Percentiles rank a stretch among this genome's conserved stretches.
These are phyloP conservation scores for Umbilicus rupestris DNA, from an alignment of 164 flowering plant genomes.

Conservation along the genomic window DNA sequence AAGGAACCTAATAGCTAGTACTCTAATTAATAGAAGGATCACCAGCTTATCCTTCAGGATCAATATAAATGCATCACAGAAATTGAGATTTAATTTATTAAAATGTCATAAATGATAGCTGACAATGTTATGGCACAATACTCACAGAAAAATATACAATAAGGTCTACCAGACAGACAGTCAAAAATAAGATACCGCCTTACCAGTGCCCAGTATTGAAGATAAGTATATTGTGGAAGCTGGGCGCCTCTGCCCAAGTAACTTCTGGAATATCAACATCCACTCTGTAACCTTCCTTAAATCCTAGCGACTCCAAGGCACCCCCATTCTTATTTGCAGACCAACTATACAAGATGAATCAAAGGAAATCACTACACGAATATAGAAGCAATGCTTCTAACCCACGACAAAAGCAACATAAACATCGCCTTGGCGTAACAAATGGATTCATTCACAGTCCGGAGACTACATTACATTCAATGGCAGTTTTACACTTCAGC, in stretches of 20 bases:
- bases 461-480: no score
- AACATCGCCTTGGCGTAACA: no score
- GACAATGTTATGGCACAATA: background rate
- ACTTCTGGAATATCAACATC: constrained; percentile 92
- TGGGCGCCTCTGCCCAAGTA: constrained; percentile 74
- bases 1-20: background rate
- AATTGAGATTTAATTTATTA: background rate
- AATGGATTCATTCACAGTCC: no score
- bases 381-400: no score
- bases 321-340: constrained; percentile 53
- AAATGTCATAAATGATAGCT: background rate
- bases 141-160: background rate
- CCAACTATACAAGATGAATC: constrained; percentile 47
- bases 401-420: no score
- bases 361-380: background rate
- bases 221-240: constrained; percentile 76
- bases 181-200: constrained; percentile 5
- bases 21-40: background rate
- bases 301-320: constrained; percentile 71
- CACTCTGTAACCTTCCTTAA: constrained; percentile 77
- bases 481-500: no score
- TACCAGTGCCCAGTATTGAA: constrained; percentile 99
- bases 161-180: background rate
- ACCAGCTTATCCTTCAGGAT: background rate
- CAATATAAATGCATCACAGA: background rate